Percentiles rank a stretch among this genome's conserved stretches.
phyloP scores from a whole-genome alignment of 1,139 yeast genomes.

The Geotrichum reessii region DNA sequence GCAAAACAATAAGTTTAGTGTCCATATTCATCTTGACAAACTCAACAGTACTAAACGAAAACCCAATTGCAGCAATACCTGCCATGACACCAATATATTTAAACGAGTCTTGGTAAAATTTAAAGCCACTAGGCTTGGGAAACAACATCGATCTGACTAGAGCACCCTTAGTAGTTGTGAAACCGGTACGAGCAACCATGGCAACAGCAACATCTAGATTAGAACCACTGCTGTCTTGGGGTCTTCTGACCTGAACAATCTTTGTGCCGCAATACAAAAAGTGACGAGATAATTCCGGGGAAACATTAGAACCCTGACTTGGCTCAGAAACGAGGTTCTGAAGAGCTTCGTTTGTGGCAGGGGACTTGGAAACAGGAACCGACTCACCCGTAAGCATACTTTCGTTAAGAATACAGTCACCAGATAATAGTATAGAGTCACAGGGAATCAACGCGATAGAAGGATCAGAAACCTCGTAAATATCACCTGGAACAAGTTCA shows the following conservation, averaged over 20 bases:
- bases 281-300: slow-evolving; percentile 63
- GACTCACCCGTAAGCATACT: slow-evolving; percentile 97
- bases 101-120: slow-evolving; percentile 89
- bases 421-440: slow-evolving; percentile 78
- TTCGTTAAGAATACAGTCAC: slow-evolving; percentile 91
- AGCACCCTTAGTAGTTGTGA: slow-evolving; percentile 94
- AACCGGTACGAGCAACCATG: slow-evolving; percentile 82
- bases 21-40: slow-evolving; percentile 73
- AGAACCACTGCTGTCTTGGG: slow-evolving; percentile 35
- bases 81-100: slow-evolving; percentile 95
- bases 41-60: slow-evolving; percentile 73
- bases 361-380: slow-evolving; percentile 82
- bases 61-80: slow-evolving; percentile 75
- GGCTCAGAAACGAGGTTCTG: slow-evolving; percentile 38
- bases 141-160: slow-evolving; percentile 90
- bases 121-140: slow-evolving; percentile 91
- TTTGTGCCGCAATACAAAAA: slow-evolving; percentile 85
- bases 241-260: slow-evolving; percentile 71
- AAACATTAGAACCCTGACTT: slow-evolving; percentile 45
- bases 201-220: slow-evolving; percentile 67
- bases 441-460: slow-evolving; percentile 70
- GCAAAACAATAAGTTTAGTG: slow-evolving; percentile 60
- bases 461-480: slow-evolving; percentile 87
- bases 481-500: slow-evolving; percentile 95
- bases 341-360: slow-evolving; percentile 61